These are phyloP conservation scores for Centella asiatica DNA, from an alignment of 129 eudicot genomes.

Conservation along the genomic window DNA sequence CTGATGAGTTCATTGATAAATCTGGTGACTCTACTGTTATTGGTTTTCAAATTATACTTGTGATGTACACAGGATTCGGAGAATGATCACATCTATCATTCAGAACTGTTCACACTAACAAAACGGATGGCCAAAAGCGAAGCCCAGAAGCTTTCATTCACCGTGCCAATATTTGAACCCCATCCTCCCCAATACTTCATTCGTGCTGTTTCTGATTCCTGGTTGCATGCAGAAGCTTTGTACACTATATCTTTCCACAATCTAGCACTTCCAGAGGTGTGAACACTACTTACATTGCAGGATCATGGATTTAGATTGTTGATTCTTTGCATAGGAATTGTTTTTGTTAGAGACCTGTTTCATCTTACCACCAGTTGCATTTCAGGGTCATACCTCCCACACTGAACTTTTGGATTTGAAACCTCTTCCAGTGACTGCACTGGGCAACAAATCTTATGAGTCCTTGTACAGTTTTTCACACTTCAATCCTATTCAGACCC, in stretches of 20 bases:
- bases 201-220: slow-evolving; percentile 93
- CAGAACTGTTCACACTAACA: slow-evolving; percentile 85
- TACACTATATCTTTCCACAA: slow-evolving; percentile 81
- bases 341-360: not conserved
- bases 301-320: not conserved
- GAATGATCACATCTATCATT: slow-evolving; percentile 94
- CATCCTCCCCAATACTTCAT: slow-evolving; percentile 97
- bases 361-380: slow-evolving; percentile 14
- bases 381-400: slow-evolving; percentile 82
- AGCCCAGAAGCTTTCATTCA: slow-evolving; percentile 89
- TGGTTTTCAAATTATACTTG: no score
- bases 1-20: no score
- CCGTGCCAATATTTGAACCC: slow-evolving; percentile 97
- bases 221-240: slow-evolving; percentile 91
- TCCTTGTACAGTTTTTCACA: slow-evolving; percentile 82
- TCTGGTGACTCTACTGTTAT: no score
- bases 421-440: slow-evolving; percentile 98
- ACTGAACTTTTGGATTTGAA: slow-evolving; percentile 94
- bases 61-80: slow-evolving; percentile 79
- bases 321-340: not conserved
- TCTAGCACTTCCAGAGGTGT: slow-evolving; percentile 92
- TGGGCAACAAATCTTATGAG: slow-evolving; percentile 74
- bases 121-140: slow-evolving; percentile 82
- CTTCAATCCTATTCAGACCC: slow-evolving; percentile 98
- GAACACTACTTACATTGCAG: not conserved